A percentile compares a stretch with the other conserved stretches of the same genome.
phyloP scores from a whole-genome alignment of 768 basidiomycete species.

The Russula sp. region DNA sequence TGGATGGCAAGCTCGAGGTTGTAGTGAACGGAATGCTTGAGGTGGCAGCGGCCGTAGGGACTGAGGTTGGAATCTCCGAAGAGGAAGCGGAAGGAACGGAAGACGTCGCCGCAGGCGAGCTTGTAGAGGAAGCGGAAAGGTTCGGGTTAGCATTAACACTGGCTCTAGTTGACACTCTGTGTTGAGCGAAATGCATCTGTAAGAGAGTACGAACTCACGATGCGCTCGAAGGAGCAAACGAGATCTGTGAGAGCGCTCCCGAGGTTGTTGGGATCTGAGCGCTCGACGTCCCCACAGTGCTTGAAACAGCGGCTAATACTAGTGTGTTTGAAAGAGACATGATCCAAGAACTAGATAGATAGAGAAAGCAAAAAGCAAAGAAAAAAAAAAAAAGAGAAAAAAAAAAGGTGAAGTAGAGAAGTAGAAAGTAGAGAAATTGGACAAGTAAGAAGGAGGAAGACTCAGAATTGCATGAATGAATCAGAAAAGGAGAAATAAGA shows the following conservation, averaged over 20 bases:
- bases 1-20: background rate
- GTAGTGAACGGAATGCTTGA: constrained; percentile 25
- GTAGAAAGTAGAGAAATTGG: too few relatives aligned
- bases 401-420: too few relatives aligned
- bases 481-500: too few relatives aligned
- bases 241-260: background rate
- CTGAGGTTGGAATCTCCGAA: background rate
- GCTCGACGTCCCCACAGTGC: too few relatives aligned
- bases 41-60: constrained; percentile 12
- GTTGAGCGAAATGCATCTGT: background rate
- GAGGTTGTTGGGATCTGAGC: too few relatives aligned
- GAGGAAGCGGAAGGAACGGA: background rate
- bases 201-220: background rate
- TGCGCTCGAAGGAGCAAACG: background rate
- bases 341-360: too few relatives aligned
- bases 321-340: too few relatives aligned
- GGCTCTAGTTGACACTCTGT: background rate
- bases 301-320: too few relatives aligned
- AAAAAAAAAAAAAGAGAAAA: too few relatives aligned
- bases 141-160: background rate
- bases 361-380: too few relatives aligned
- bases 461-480: too few relatives aligned
- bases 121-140: background rate
- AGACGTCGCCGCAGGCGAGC: constrained; percentile 13
- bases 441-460: too few relatives aligned